Evolutionary conservation across 345 rosid genomes (phyloP), one percentile per base, ranked within the genome.

Genomic region (Melastoma malabathricum): DNA sequence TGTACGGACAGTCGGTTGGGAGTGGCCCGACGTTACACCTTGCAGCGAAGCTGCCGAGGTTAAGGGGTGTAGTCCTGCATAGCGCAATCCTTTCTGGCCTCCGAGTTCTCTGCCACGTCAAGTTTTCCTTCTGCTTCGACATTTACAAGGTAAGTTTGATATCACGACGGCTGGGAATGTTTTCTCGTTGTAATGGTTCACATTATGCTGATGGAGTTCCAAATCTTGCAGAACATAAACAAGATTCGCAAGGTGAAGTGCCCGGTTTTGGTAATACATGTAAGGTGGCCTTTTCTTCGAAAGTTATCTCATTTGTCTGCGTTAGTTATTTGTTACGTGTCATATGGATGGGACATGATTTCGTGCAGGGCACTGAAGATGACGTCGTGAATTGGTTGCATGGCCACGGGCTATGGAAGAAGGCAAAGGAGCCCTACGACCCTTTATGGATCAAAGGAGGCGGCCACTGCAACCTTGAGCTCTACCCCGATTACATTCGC

Each of bases 381-480:
- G 99, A 93, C 25, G 97, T 93, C 10, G 99, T 93, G 55, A 88
- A 88, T 60, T 93, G 94, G 95, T 69, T 88, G 55, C 99, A 93
- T 13, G 99, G 99, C 27, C 76, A 83, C 19, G 87, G 87, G 22
- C 79, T 93, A 13, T 93, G 95, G 95, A 79, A 88, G 62, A 73
- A 75, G 86, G 89, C 97, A 0, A 79, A 76, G 62, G 95, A 93
- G 53, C 89, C 99, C 0, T 88, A 81, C 12, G 94, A 88, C 63
- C 99, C 99, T 14, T 63, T 93, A 18, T 93, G 99, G 99, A 88
- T 93, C 50, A 88, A 93, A 74, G 99, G 99, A 19, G 99, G 97
- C 15, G 97, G 97, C 43, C 99, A 88, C 60, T 93, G 97, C 73
- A 93, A 93, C 72, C 70, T 93, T 62, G 99, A 93, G 78, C 80